Base-by-base conservation (phyloP, 108 stramenopile genomes). In the Aureococcus anophagefferens region DNA sequence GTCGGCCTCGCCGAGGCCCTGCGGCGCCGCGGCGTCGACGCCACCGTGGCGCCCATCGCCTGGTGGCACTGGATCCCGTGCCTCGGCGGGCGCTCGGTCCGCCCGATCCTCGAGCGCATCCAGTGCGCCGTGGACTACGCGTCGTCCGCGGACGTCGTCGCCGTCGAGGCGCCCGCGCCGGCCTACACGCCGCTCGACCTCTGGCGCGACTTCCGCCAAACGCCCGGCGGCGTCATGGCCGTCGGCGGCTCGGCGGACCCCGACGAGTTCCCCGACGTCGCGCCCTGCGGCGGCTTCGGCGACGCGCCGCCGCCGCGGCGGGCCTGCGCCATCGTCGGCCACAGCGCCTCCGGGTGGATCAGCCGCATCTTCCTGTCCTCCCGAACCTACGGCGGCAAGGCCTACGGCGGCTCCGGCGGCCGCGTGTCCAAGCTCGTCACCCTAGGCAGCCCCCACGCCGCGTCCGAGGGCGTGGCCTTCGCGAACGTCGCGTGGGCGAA, bases 41-140 rank as follows among this genome's bases (percentile, higher is more conserved):
- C 85, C 9, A 85, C 87, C 3, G 82, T 83, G 0, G 83, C 86
- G 0, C 88, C 88, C 28, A 87, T 89, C 85, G 80, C 85, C 30
- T 80, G 79, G 65, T 87, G 86, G 85, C 86, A 89, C 73, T 89
- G 88, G 88, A 46, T 89, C 16, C 84, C 86, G 45, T 87, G 86
- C 67, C 33, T 89, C 0, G 88, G 88, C 30, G 88, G 88, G 25
- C 77, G 88, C 36, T 80, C 78, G 35, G 80, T 84, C 68, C 72
- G 88, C 37, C 88, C 88, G 29, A 85, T 89, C 65, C 63, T 89
- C 68, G 88, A 86, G 70, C 72, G 88, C 30, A 86, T 89, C 63
- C 86, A 89, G 68, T 82, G 76, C 65, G 79, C 85, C 33, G 86
- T 87, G 46, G 79, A 77, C 13, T 44, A 44, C 40, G 40, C 40